Base-by-base conservation (phyloP, 2,329 filamentous ascomycete genomes). In the Phialophora chinensis region DNA sequence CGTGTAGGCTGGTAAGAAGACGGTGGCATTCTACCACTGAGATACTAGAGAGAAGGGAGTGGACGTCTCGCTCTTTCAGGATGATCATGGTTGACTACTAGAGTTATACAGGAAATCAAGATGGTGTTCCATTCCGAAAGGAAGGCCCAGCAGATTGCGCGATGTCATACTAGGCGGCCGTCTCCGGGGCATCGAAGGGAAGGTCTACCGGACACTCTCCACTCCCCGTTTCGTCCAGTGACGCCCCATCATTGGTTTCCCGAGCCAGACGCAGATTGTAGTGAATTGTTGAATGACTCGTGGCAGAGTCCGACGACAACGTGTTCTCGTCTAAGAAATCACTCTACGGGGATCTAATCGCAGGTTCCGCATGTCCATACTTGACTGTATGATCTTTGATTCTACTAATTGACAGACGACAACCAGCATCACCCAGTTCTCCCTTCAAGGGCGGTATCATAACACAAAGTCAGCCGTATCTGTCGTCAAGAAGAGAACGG, bases 1-100 rank as follows among this genome's bases (percentile, higher is more conserved):
- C 68, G 55, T 77, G 74, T 4, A 83, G 74, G 8, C 72, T 63
- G n/a, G 71, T 56, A 10, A 83, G 75, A 23, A 81, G 76, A 11
- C 66, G 69, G 42, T 74, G 74, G 65, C 77, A 77, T 73, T 80
- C 65, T 35, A 33, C 14, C 12, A 42, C 61, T 1, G 62, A 61
- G 42, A 69, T 56, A 35, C 62, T 47, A 3, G 65, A 67, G 20
- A 69, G 65, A 14, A 69, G 47, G 35, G 55, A 29, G 35, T 57
- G 33, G n/a, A 69, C 65, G 27, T 67, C 68, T 8, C 53, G 29
- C 49, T 69, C 68, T 56, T 65, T 65, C n/a, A 68, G 52, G 44
- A 68, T 38, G 25, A 68, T 52, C 66, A 68, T 68, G 35, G 59
- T 42, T n/a, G 38, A 44, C 17, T 38, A 60, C 47, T 25, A 8